Evolutionary conservation across 768 basidiomycete species (phyloP), one percentile per base, ranked within the genome.

Genomic region (Xerocomus brunneocitrinus): DNA sequence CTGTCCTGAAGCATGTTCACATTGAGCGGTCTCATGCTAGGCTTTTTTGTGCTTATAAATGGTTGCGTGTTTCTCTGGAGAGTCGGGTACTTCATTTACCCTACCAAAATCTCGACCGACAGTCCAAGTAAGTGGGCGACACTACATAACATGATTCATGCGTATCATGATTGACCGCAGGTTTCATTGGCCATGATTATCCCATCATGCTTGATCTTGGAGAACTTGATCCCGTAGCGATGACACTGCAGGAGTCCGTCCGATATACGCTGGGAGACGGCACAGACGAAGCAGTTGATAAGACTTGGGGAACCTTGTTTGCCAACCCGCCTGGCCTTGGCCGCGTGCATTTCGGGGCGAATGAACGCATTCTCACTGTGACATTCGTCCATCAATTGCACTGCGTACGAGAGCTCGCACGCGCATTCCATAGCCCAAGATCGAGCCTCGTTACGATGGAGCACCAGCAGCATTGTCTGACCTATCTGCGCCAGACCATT

Each of bases 391-490:
- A 58, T 8, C 56, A 54, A 9, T 32, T 54, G 1, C 57, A 58
- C 27, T 58, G 57, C 14, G 39, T 58, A 6, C 47, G 47, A 12
- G 50, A 55, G 38, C 50, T 58, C 8, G 46, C 46, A 5, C 38
- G 53, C 3, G 54, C 57, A 8, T 55, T 58, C 41, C 56, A 47
- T 16, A 32, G 12, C 12, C 53, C 47, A n/a, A 43, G 53, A 38
- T 49, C 50, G 27, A 43, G 27, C 5, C 13, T 45, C 2, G 42
- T 55, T 9, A 49, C 53, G 10, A 13, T 8, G 14, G 43, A 5
- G 12, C 73, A 74, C 39, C 45, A 67, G 13, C 59, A 65, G 5
- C 74, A 76, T 50, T 76, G 74, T 51, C 49, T 74, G 2, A 67
- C 70, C 43, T 75, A 74, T 53, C 56, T 75, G 7, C 58, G 73